phyloP scores from a whole-genome alignment of 1,284 basidiomycete species.

The Fomitiporia mediterranea region DNA sequence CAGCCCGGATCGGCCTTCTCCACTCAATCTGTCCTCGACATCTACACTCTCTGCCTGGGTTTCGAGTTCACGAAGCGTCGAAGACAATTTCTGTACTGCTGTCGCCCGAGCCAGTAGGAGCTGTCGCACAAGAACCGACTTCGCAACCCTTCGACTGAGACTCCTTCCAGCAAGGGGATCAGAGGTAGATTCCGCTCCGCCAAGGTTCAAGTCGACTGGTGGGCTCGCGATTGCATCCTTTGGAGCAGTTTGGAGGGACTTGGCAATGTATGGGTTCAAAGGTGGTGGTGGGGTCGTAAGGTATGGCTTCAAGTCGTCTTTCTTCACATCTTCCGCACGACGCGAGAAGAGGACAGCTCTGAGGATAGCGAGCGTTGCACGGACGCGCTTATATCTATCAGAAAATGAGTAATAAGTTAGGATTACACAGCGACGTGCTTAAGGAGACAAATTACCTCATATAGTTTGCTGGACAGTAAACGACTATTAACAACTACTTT shows the following conservation, averaged over 20 bases:
- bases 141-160: neutral
- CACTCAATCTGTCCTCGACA: neutral
- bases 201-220: neutral
- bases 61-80: neutral
- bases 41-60: neutral
- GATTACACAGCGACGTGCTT: neutral
- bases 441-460: neutral
- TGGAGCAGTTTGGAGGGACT: neutral
- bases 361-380: constrained; percentile 8
- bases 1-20: neutral
- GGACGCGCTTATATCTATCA: constrained; percentile 2
- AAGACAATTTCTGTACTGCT: neutral
- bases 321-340: neutral
- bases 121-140: neutral
- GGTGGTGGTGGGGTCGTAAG: constrained; percentile 3
- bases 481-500: too few species aligned
- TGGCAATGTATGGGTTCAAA: constrained; percentile 13
- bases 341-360: neutral
- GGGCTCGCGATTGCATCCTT: neutral
- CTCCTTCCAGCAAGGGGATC: neutral
- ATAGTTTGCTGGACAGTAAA: constrained; percentile 3
- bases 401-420: neutral
- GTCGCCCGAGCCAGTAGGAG: constrained; percentile 3
- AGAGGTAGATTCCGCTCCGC: neutral
- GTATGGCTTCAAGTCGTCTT: constrained; percentile 8